A percentile compares a stretch with the other conserved stretches of the same genome.
Conservation (phyloP, 78 protist species). For the Dictyostelium purpureum region DNA sequence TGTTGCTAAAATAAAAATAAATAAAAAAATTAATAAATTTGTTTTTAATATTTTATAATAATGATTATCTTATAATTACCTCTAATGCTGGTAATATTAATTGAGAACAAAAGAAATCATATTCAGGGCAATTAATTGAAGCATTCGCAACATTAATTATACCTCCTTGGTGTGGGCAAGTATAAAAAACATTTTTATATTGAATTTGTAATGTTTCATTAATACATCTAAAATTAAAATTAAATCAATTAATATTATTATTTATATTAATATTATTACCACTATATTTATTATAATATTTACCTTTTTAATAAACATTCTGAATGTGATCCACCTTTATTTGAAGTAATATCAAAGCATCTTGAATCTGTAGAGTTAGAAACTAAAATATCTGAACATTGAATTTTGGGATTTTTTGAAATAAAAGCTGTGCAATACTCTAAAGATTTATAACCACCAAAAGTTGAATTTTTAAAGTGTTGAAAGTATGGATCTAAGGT, state of each 20-base stretch:
- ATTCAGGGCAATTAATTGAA: not conserved
- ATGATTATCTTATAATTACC: not conserved
- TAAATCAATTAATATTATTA: not conserved
- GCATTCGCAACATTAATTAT: not conserved
- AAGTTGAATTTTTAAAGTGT: not conserved
- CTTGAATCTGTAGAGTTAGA: not conserved
- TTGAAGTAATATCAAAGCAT: not conserved
- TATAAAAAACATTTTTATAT: not conserved
- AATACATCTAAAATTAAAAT: not conserved
- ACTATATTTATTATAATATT: not conserved
- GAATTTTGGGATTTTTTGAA: not conserved
- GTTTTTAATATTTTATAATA: not conserved
- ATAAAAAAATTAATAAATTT: not conserved
- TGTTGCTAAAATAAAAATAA: not conserved
- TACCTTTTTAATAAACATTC: not conserved
- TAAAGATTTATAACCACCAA: not conserved
- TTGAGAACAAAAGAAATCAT: not conserved
- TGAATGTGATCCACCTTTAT: not conserved
- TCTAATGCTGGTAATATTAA: not conserved
- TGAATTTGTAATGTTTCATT: not conserved
- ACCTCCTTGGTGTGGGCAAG: conserved; percentile 1
- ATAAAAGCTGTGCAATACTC: conserved; percentile 1
- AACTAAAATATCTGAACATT: not conserved
- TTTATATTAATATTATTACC: not conserved
- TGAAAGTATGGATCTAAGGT: not conserved